phyloP scores from a whole-genome alignment of 2,329 filamentous ascomycete genomes.

The Colletotrichum theobromicola region DNA sequence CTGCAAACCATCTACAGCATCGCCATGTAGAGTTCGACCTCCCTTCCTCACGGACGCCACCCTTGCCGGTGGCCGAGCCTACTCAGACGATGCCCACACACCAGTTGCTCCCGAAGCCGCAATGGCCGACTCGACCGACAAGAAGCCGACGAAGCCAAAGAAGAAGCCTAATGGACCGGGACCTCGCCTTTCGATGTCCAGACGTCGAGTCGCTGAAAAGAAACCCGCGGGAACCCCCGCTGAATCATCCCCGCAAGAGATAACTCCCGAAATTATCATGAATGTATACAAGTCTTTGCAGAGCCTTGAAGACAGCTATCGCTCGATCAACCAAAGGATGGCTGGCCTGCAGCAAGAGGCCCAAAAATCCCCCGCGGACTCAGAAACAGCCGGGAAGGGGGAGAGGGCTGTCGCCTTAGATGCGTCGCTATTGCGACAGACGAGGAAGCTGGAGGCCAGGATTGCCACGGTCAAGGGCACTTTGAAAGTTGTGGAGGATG shows the following conservation, averaged over 20 bases:
- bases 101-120: background rate
- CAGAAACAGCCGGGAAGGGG: background rate
- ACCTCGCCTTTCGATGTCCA: too few species aligned
- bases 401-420: background rate
- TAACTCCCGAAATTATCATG: conserved; percentile 5
- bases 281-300: conserved; percentile 5
- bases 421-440: background rate
- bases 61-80: background rate
- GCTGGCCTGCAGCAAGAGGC: background rate
- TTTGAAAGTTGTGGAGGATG: conserved; percentile 40
- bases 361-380: background rate
- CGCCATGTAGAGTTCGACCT: background rate
- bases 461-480: conserved; percentile 39
- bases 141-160: conserved; percentile 13
- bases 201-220: too few species aligned
- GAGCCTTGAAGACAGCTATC: conserved; percentile 7
- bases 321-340: conserved; percentile 2
- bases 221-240: too few species aligned
- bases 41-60: background rate
- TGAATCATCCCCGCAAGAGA: too few species aligned
- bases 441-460: background rate
- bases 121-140: background rate
- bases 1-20: conserved; percentile 18
- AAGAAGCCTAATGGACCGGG: background rate
- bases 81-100: background rate